These are phyloP conservation scores for Kodamaea fukazawae DNA, from an alignment of 805 yeast genomes.

Conservation along the genomic window DNA sequence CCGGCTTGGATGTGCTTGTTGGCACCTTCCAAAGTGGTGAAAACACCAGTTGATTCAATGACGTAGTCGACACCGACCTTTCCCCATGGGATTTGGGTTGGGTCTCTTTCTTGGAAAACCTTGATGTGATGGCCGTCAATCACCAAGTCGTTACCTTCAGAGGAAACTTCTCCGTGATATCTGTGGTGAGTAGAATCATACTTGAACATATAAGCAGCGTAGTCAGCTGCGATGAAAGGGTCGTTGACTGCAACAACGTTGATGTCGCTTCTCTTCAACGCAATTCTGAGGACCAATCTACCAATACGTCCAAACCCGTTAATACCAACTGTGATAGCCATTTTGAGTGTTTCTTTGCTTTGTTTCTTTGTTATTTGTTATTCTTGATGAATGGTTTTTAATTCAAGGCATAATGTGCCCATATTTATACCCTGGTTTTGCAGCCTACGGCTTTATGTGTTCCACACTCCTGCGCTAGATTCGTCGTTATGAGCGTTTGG, in stretches of 20 bases:
- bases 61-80: slow-evolving; percentile 31
- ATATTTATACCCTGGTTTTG: too few relatives aligned
- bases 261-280: slow-evolving; percentile 29
- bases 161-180: slow-evolving; percentile 28
- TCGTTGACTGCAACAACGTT: slow-evolving; percentile 33
- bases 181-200: slow-evolving; percentile 37
- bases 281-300: slow-evolving; percentile 34
- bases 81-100: slow-evolving; percentile 35
- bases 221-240: slow-evolving; percentile 34
- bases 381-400: too few relatives aligned
- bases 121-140: slow-evolving; percentile 28
- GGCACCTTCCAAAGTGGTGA: slow-evolving; percentile 35
- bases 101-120: slow-evolving; percentile 35
- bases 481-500: too few relatives aligned
- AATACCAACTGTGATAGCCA: slow-evolving; percentile 31
- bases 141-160: slow-evolving; percentile 23
- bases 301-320: slow-evolving; percentile 39
- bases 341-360: too few relatives aligned
- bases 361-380: too few relatives aligned
- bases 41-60: slow-evolving; percentile 36
- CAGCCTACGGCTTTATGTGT: too few relatives aligned
- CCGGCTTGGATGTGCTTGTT: slow-evolving; percentile 37
- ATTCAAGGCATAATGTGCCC: too few relatives aligned
- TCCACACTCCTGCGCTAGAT: too few relatives aligned
- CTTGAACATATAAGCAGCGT: slow-evolving; percentile 37